Percentiles rank a stretch among this genome's conserved stretches.
These are phyloP conservation scores for Solanum microdontum DNA, from an alignment of 257 asterid species.

Conservation along the genomic window DNA sequence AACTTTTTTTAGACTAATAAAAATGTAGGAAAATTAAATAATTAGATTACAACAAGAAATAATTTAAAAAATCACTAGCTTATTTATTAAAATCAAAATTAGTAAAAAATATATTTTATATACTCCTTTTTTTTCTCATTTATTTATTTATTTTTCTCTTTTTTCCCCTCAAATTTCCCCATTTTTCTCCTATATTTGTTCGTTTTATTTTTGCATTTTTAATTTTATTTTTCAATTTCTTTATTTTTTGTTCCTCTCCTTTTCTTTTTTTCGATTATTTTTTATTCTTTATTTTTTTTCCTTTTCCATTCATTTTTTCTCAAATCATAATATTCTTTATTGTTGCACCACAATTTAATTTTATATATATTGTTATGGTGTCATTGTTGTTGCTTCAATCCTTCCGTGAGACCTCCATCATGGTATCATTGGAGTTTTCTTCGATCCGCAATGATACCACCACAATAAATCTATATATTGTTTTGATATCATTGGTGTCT, in stretches of 20 bases:
- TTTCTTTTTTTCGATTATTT: too few species aligned
- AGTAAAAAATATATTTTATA: too few species aligned
- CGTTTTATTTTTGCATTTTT: neutral
- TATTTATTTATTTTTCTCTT: too few species aligned
- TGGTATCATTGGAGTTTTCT: too few species aligned
- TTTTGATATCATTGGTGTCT: too few species aligned
- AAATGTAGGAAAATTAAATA: neutral
- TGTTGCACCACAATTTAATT: neutral
- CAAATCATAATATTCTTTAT: neutral
- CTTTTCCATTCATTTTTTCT: neutral
- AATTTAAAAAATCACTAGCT: neutral
- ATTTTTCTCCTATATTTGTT: neutral
- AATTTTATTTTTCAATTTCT: too few species aligned
- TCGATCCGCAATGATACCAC: too few species aligned
- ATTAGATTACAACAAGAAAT: neutral
- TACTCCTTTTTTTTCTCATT: neutral
- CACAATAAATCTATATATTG: too few species aligned
- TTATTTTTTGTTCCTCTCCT: neutral
- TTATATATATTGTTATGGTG: neutral
- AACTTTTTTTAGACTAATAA: neutral
- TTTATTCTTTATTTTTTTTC: too few species aligned
- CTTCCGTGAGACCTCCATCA: neutral
- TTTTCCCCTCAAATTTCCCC: neutral
- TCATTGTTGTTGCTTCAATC: neutral
- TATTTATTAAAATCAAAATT: too few species aligned